phyloP scores from a whole-genome alignment of 306 rosid species.

The Trifolium dubium region DNA sequence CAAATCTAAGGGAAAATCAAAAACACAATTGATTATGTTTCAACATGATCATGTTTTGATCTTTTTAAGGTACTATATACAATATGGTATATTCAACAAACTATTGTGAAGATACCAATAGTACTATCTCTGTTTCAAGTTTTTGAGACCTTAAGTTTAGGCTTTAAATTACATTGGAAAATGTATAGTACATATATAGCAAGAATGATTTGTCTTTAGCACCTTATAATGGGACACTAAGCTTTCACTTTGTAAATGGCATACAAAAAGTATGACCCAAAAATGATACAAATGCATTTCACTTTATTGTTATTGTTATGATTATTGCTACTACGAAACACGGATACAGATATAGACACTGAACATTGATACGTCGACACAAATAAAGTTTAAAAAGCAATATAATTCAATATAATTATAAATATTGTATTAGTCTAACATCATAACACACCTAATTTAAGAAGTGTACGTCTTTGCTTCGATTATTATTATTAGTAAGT shows the following conservation, averaged over 20 bases:
- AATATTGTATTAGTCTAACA: no score
- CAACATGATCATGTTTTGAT: constrained; percentile 36
- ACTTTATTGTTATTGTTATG: not conserved
- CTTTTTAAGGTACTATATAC: constrained; percentile 1
- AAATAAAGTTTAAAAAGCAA: no score
- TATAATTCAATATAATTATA: no score
- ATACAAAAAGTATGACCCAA: constrained; percentile 26
- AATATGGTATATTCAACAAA: constrained; percentile 9
- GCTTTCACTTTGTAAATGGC: constrained; percentile 47
- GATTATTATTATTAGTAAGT: no score
- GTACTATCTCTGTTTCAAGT: not conserved
- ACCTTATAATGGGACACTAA: constrained; percentile 58
- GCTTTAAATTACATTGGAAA: constrained; percentile 18
- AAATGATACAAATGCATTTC: not conserved
- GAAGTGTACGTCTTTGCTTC: no score
- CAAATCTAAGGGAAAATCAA: constrained; percentile 34
- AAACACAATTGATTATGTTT: constrained; percentile 14
- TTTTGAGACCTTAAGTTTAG: constrained; percentile 1
- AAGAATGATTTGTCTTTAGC: constrained; percentile 34
- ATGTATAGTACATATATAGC: constrained; percentile 38
- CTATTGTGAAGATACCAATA: not conserved
- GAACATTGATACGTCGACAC: no score
- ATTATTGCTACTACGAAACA: not conserved
- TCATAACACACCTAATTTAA: no score
- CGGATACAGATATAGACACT: no score